Percentiles rank a stretch among this genome's conserved stretches.
Evolutionary conservation across 2,329 filamentous ascomycete species (phyloP).

Genomic region (Orbilia blumenaviensis): DNA sequence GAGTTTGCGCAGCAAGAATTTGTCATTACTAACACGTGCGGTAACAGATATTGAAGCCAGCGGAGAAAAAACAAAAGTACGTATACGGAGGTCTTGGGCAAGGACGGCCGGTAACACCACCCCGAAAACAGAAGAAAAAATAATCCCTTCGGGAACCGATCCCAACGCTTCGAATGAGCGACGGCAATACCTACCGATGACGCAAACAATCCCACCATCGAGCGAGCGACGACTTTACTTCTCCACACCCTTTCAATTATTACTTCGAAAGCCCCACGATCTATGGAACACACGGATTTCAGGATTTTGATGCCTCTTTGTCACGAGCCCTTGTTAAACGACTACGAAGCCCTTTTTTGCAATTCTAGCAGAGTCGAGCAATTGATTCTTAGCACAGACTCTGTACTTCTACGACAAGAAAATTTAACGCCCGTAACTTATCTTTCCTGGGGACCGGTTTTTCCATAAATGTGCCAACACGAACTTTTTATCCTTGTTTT

Average conservation of each 20-base stretch:
- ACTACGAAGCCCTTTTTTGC: conserved; percentile 23
- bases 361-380: conserved; percentile 26
- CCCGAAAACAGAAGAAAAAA: conserved; percentile 76
- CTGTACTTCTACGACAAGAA: conserved; percentile 42
- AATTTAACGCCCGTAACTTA: conserved; percentile 17
- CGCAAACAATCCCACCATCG: conserved; percentile 1
- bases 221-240: conserved; percentile 53
- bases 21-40: conserved; percentile 22
- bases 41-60: conserved; percentile 91
- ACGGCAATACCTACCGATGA: conserved; percentile 35
- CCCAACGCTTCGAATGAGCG: conserved; percentile 63
- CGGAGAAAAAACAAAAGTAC: conserved; percentile 99
- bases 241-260: conserved; percentile 40
- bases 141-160: conserved; percentile 61
- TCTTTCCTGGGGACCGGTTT: conserved; percentile 37
- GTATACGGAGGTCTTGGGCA: conserved; percentile 78
- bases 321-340: conserved; percentile 38
- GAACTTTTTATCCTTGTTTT: conserved; percentile 30
- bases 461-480: conserved; percentile 39
- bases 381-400: conserved; percentile 35
- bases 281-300: conserved; percentile 49
- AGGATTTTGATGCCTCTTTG: conserved; percentile 47
- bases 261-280: conserved; percentile 47
- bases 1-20: background rate
- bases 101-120: conserved; percentile 75